phyloP scores from a whole-genome alignment of 306 rosid genomes.

The Elaeagnus macrophylla region DNA sequence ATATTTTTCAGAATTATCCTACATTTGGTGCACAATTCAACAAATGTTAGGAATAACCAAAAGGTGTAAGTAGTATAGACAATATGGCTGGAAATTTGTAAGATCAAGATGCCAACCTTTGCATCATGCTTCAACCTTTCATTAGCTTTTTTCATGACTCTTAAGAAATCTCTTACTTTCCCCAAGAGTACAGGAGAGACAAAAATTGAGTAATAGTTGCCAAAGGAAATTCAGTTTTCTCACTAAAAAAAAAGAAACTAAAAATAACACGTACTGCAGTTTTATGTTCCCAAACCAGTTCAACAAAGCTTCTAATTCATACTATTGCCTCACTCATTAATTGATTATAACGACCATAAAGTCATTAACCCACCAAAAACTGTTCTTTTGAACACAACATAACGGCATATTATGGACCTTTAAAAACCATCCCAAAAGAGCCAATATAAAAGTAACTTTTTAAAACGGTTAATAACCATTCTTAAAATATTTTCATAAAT shows the following conservation, averaged over 20 bases:
- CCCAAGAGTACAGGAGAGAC: constrained; percentile 30
- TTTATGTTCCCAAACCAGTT: too few species aligned
- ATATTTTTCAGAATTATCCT: constrained; percentile 55
- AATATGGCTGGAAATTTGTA: neutral
- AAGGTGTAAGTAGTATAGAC: neutral
- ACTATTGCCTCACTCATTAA: neutral
- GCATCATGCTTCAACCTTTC: constrained; percentile 42
- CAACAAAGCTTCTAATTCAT: too few species aligned
- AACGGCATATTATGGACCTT: too few species aligned
- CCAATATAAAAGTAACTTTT: too few species aligned
- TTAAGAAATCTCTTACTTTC: constrained; percentile 47
- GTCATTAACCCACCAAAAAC: neutral
- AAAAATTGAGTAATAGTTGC: neutral
- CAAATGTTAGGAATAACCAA: neutral
- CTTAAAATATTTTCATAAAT: too few species aligned
- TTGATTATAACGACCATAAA: too few species aligned
- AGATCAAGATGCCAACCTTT: constrained; percentile 44
- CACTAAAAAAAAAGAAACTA: neutral
- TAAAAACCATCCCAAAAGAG: too few species aligned
- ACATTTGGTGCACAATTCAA: constrained; percentile 1
- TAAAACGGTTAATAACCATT: too few species aligned
- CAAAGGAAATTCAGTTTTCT: neutral
- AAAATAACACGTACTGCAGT: neutral
- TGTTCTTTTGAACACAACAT: too few species aligned
- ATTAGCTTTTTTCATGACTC: constrained; percentile 73